Conservation (phyloP, 805 yeast species). For the Candida palmyrensis region DNA sequence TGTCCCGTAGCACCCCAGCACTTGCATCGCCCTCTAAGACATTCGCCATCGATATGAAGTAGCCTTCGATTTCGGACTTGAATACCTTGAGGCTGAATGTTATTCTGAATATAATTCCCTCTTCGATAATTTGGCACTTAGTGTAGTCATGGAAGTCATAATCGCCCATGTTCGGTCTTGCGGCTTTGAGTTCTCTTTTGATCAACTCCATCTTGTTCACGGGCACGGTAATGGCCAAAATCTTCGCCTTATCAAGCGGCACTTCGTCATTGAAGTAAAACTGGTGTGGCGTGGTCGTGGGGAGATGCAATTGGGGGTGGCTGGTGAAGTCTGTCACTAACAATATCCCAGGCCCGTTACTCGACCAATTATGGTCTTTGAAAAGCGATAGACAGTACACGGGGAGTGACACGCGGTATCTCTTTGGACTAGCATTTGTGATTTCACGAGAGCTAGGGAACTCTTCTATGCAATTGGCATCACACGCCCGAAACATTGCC, state of each 20-base stretch:
- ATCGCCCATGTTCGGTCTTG: neutral
- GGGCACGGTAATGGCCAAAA: conserved; percentile 2
- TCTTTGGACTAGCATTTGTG: neutral
- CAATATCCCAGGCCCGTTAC: conserved; percentile 9
- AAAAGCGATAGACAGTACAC: conserved; percentile 8
- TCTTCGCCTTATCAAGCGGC: conserved; percentile 1
- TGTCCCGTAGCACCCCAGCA: no score
- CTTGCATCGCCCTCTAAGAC: no score
- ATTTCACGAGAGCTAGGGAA: conserved; percentile 6
- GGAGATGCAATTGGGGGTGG: conserved; percentile 4
- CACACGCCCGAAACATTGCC: neutral
- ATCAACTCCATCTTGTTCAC: neutral
- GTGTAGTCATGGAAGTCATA: conserved; percentile 7
- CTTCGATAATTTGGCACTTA: conserved; percentile 7
- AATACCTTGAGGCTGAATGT: conserved; percentile 8
- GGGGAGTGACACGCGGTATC: conserved; percentile 8
- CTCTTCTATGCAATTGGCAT: conserved; percentile 3
- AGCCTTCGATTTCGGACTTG: conserved; percentile 8
- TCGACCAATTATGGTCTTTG: conserved; percentile 7
- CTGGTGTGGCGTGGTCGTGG: conserved; percentile 7
- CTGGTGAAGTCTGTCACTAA: conserved; percentile 11
- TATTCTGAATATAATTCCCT: conserved; percentile 8
- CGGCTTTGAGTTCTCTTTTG: neutral
- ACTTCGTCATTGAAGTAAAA: conserved; percentile 4
- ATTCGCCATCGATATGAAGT: no score